phyloP scores from a whole-genome alignment of 108 stramenopile species.

The Nannochloropsis granulata region DNA sequence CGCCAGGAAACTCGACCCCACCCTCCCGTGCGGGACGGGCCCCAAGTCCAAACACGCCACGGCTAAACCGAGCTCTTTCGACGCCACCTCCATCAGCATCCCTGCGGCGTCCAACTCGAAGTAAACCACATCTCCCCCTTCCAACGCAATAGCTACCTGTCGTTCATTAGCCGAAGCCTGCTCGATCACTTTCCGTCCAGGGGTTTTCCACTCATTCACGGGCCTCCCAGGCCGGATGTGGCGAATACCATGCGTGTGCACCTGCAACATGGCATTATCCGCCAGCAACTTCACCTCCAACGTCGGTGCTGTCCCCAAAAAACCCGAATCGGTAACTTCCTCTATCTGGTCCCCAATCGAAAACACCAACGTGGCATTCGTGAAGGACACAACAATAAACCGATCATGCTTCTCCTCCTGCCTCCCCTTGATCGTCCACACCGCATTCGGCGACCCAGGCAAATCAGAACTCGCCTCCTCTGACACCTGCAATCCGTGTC shows the following conservation, averaged over 20 bases:
- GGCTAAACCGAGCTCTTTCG: conserved; percentile 66
- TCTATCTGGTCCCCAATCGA: conserved; percentile 84
- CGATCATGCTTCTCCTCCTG: conserved; percentile 28
- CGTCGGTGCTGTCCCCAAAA: conserved; percentile 66
- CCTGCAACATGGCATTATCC: conserved; percentile 67
- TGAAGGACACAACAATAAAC: conserved; percentile 91
- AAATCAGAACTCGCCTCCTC: conserved; percentile 85
- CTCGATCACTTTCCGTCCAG: conserved; percentile 74
- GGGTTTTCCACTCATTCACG: conserved; percentile 68
- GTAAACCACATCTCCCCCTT: conserved; percentile 62
- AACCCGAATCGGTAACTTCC: conserved; percentile 71
- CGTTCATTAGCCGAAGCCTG: conserved; percentile 69
- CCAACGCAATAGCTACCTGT: conserved; percentile 77
- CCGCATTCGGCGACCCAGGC: conserved; percentile 73
- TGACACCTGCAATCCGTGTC: conserved; percentile 76
- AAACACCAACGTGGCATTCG: conserved; percentile 87
- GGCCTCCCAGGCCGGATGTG: conserved; percentile 50
- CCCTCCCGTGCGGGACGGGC: conserved; percentile 53
- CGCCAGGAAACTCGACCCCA: conserved; percentile 53
- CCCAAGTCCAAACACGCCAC: conserved; percentile 83
- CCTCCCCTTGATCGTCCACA: conserved; percentile 71
- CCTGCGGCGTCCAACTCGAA: conserved; percentile 83
- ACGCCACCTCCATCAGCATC: conserved; percentile 55
- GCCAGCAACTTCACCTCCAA: conserved; percentile 71
- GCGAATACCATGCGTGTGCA: conserved; percentile 71